Conservation (phyloP, 2,329 filamentous ascomycete species). For the Cercospora brassicicola region DNA sequence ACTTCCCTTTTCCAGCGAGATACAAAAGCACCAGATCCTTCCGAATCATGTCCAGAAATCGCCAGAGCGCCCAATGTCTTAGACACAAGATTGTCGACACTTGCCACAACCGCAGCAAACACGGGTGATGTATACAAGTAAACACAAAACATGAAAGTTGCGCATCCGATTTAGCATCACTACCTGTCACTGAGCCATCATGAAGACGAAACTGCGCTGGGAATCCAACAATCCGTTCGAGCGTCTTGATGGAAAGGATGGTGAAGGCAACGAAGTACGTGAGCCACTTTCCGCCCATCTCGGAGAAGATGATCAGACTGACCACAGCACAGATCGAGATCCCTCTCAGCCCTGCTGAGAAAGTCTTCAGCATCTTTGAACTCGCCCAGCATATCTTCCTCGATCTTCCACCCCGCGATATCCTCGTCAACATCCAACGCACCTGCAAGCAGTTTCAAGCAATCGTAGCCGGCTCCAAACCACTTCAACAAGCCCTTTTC, state of each 20-base stretch:
- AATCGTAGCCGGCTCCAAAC: slow-evolving; percentile 7
- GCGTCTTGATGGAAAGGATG: neutral
- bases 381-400: slow-evolving; percentile 37
- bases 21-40: neutral
- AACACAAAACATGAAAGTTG: neutral
- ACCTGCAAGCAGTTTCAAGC: slow-evolving; percentile 18
- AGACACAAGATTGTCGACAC: neutral
- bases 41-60: neutral
- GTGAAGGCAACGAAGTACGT: neutral
- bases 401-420: slow-evolving; percentile 10
- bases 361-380: slow-evolving; percentile 20
- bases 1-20: neutral
- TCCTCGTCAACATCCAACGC: slow-evolving; percentile 17
- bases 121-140: neutral
- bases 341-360: neutral
- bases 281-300: neutral
- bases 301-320: neutral
- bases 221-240: neutral
- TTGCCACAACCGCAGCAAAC: neutral
- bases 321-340: neutral
- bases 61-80: neutral
- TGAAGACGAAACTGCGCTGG: neutral
- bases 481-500: slow-evolving; percentile 18
- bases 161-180: neutral
- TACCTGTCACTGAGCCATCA: neutral